Base-by-base conservation (phyloP, 2,329 filamentous ascomycete genomes). In the Alternaria longipes region DNA sequence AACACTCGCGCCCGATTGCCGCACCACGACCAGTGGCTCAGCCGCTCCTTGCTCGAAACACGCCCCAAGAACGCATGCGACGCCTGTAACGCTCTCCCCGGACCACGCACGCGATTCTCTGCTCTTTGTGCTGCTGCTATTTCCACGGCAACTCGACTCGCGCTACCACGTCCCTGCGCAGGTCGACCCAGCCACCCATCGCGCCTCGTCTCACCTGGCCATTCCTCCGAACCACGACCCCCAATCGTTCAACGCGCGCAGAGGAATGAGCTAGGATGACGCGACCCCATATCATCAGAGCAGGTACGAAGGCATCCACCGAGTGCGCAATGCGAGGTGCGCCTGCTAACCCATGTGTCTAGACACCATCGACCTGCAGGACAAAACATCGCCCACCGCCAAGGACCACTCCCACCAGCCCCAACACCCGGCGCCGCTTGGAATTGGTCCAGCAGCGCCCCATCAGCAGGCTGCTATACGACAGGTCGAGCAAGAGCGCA, bases 341-440 rank as follows among this genome's bases (percentile, higher is more conserved):
- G 60, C 57, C 52, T 62, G 64, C 71, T 78, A 69, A 78, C 70
- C 42, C 54, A 60, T 54, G 62, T 54, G 60, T 59, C 38, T 80
- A 97, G 94, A 98, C 83, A 96, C 94, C 65, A 91, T 97, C 81
- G 95, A 98, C 82, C 89, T 98, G 54, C 95, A 98, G 85, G 88
- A 93, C 81, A 91, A 89, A 75, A 84, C 90, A 74, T 85, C 90
- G 60, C 93, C 93, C 34, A 95, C 94, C 46, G 92, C 94, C 40
- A 87, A 97, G 82, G 91, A 94, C 77, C 93, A 97, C 79, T 83
- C 86, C 16, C 84, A 84, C 68, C 86, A 87, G 74, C 83, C 82
- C 56, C 77, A 80, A 59, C 81, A 83, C 67, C 81, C 84, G 65
- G 79, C 81, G 60, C 84, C 82, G 60, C 80, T 84, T 71, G 86